Percentiles rank a stretch among this genome's conserved stretches.
These are phyloP conservation scores for Fraxinus pennsylvanica DNA, from an alignment of 257 asterid genomes.

Conservation along the genomic window DNA sequence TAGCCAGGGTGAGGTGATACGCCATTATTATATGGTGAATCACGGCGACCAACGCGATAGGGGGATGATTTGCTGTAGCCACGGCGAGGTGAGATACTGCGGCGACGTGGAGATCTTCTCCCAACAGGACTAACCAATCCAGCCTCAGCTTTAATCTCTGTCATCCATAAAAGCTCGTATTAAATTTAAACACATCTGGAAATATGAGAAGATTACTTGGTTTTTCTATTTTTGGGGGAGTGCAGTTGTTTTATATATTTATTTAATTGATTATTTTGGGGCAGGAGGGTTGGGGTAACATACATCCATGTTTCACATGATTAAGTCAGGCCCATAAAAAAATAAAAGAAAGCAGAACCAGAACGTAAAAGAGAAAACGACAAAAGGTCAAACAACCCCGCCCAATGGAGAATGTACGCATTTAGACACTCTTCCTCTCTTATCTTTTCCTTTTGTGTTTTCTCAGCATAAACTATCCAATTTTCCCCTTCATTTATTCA, in stretches of 20 bases:
- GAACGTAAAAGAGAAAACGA: no score
- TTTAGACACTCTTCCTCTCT: no score
- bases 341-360: no score
- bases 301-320: background rate
- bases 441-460: no score
- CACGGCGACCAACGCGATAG: constrained; percentile 37
- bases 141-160: constrained; percentile 35
- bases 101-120: constrained; percentile 50
- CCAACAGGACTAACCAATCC: constrained; percentile 45
- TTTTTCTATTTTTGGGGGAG: background rate
- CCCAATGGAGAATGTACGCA: no score
- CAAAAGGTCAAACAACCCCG: no score
- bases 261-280: background rate
- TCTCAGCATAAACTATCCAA: no score
- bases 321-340: no score
- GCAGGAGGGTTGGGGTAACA: background rate
- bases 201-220: background rate
- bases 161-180: constrained; percentile 1
- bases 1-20: constrained; percentile 1
- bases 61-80: constrained; percentile 56
- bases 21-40: constrained; percentile 42
- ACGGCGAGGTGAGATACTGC: constrained; percentile 47
- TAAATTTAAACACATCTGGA: background rate
- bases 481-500: no score
- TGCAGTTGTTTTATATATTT: background rate